Percentiles rank a stretch among this genome's conserved stretches.
Evolutionary conservation across 768 basidiomycete species (phyloP).

Genomic region (Suillus americanus): DNA sequence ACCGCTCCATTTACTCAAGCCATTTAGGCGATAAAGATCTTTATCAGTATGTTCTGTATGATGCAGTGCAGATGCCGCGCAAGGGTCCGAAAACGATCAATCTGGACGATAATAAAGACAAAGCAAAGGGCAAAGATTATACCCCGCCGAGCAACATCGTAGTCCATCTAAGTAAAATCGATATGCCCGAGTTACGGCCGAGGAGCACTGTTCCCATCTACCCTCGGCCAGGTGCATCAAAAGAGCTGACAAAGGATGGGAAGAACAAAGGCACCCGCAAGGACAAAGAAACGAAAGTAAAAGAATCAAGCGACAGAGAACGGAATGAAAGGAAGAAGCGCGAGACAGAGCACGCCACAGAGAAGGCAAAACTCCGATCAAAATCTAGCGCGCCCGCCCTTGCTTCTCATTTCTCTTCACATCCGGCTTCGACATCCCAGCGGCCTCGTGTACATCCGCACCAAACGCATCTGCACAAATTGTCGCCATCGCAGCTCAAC

Average conservation of each 20-base stretch:
- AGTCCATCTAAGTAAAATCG: slow-evolving; percentile 82
- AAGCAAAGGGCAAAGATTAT: slow-evolving; percentile 51
- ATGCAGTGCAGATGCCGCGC: slow-evolving; percentile 41
- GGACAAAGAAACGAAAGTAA: neutral
- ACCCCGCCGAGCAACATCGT: slow-evolving; percentile 65
- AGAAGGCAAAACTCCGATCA: slow-evolving; percentile 33
- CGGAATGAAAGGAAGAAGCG: slow-evolving; percentile 31
- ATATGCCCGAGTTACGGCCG: slow-evolving; percentile 82
- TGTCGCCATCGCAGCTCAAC: slow-evolving; percentile 43
- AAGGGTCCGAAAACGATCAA: slow-evolving; percentile 70
- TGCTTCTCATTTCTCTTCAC: slow-evolving; percentile 12
- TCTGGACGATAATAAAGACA: slow-evolving; percentile 45
- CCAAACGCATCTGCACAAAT: slow-evolving; percentile 36
- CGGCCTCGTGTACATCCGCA: slow-evolving; percentile 30
- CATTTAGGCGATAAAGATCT: slow-evolving; percentile 58
- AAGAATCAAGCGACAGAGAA: slow-evolving; percentile 17
- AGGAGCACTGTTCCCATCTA: slow-evolving; percentile 21
- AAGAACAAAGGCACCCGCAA: neutral
- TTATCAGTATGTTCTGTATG: slow-evolving; percentile 77
- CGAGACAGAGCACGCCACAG: slow-evolving; percentile 38
- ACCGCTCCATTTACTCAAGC: slow-evolving; percentile 27
- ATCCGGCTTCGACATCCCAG: slow-evolving; percentile 14
- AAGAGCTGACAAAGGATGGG: slow-evolving; percentile 2
- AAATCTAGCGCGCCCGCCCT: slow-evolving; percentile 9
- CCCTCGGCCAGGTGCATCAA: slow-evolving; percentile 7